Evolutionary conservation across 805 yeast species (phyloP).

Genomic region (Wickerhamiella musiphila): DNA sequence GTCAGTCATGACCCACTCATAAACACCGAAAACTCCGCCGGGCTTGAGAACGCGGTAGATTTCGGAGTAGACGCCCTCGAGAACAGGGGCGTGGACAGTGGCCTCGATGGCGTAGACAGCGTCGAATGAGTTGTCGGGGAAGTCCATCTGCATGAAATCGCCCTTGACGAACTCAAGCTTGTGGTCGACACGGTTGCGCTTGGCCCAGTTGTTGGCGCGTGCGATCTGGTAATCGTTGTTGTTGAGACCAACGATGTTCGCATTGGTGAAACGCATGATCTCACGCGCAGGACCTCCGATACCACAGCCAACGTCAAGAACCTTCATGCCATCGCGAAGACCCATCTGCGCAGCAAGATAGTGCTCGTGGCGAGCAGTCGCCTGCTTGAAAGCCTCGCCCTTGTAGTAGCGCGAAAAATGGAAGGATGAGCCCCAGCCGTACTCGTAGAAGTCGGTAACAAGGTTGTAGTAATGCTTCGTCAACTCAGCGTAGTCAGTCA

Average conservation of each 20-base stretch:
- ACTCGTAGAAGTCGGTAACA: constrained; percentile 95
- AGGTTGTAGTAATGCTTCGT: constrained; percentile 93
- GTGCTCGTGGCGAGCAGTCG: constrained; percentile 90
- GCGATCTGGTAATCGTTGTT: constrained; percentile 92
- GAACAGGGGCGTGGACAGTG: constrained; percentile 90
- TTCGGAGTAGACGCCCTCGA: constrained; percentile 90
- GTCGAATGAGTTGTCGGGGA: constrained; percentile 75
- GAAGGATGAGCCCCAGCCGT: constrained; percentile 98
- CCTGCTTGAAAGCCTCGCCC: constrained; percentile 88
- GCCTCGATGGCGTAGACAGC: constrained; percentile 98
- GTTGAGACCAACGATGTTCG: constrained; percentile 75
- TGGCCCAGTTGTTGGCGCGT: constrained; percentile 72
- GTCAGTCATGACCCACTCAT: constrained; percentile 99
- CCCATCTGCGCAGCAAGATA: constrained; percentile 78
- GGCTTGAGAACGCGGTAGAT: constrained; percentile 92
- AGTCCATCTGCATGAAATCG: constrained; percentile 98
- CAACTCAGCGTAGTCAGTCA: constrained; percentile 72
- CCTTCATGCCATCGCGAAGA: constrained; percentile 62
- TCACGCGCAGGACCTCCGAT: constrained; percentile 99
- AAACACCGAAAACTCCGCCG: constrained; percentile 94
- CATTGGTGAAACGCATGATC: constrained; percentile 78
- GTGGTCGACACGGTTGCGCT: constrained; percentile 43
- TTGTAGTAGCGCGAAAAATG: constrained; percentile 87
- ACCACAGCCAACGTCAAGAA: constrained; percentile 97
- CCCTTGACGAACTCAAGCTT: constrained; percentile 83